Conservation (phyloP, 176 grass and related monocot genomes). For the Juncus effusus region DNA sequence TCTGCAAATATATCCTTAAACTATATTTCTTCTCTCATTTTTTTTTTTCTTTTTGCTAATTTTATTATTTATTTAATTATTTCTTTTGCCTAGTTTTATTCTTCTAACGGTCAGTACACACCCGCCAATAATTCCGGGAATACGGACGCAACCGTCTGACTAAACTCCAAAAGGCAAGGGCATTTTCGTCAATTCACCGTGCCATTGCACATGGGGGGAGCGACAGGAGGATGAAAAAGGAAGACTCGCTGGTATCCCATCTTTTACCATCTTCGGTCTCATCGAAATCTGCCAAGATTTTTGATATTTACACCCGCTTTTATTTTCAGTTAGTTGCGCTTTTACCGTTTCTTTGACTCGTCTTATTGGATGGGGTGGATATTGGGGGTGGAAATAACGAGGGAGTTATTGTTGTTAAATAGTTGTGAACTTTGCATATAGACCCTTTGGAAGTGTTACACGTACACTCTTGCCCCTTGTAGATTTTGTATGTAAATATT, state of each 20-base stretch:
- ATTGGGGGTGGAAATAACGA: constrained; percentile 7
- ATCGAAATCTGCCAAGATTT: constrained; percentile 22
- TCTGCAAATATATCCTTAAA: too few species aligned
- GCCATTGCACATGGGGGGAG: constrained; percentile 27
- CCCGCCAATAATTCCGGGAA: constrained; percentile 9
- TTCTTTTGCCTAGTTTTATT: too few species aligned
- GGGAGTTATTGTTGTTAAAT: neutral
- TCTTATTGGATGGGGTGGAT: neutral
- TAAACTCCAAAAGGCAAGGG: constrained; percentile 5
- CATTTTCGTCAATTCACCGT: constrained; percentile 19
- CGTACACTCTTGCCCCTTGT: too few species aligned
- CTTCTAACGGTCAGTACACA: neutral
- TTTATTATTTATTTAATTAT: too few species aligned
- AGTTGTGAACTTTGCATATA: neutral
- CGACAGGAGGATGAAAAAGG: constrained; percentile 16
- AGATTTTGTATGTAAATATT: too few species aligned
- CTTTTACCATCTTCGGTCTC: constrained; percentile 16
- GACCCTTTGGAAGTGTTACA: neutral
- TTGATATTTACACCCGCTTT: constrained; percentile 5
- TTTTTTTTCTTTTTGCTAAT: too few species aligned
- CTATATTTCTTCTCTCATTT: too few species aligned
- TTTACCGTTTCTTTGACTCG: constrained; percentile 15
- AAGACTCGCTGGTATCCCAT: neutral
- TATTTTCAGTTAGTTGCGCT: neutral
- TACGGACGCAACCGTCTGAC: constrained; percentile 21